Base-by-base conservation (phyloP, 495 filamentous ascomycete genomes). In the Wilcoxina mikolae region DNA sequence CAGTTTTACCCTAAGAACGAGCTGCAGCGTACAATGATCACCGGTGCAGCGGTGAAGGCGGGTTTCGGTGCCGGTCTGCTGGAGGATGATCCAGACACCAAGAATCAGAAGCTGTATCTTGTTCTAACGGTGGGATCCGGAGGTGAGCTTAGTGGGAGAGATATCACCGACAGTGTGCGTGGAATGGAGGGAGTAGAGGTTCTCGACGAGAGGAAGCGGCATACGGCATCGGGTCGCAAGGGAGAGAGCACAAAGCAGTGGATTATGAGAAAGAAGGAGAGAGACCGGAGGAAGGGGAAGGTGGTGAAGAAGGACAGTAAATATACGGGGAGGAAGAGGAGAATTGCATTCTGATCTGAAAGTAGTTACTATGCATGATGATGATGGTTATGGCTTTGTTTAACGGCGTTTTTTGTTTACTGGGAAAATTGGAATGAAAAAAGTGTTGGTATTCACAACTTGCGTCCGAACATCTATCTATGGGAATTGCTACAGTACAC, bases 1-100 rank as follows among this genome's bases (percentile, higher is more conserved):
- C 91, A 96, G 65, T 96, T 98, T 67, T 98, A 98, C 68, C 93
- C 91, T 2, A 93, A 91, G 71, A 94, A 98, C 68, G 86, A 91
- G 60, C 74, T 74, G 56, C 91, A 96, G 71, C 81, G 86, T 65
- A 78, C 73, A 55, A 95, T 96, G 91, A 88, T 96, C 53, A 86
- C 82, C 47, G 71, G 71, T 15, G 89, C 91, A 17, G 91, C 91
- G 0, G 83, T 94, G 53, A 86, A 81, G 65, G 91, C 91, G 3
- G 91, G 91, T 0, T 98, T 98, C 68, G 89, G 93, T 7, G 91
- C 93, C 0, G 91, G 91, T 70, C 73, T 98, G 28, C 69, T 98
- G 49, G 91, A 95, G 68, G 91, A 98, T 73, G 90, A 95, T 60
- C 85, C 83, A 0, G 90, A 85, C 29, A 96, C 91, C 22, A 98